Conservation (phyloP, 805 yeast genomes). For the Zygosaccharomyces bailii region DNA sequence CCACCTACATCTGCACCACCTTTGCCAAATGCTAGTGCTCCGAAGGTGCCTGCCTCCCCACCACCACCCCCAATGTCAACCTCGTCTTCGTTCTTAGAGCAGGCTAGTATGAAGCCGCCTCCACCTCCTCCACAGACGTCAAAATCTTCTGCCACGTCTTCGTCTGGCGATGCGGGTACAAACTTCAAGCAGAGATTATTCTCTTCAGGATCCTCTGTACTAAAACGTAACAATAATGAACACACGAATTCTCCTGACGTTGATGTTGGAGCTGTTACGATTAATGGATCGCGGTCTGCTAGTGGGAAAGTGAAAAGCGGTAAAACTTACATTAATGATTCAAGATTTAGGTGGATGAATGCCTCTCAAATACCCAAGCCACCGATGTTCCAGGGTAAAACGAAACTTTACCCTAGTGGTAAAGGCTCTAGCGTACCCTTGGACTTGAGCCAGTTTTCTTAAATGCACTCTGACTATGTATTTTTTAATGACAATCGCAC, state of each 20-base stretch:
- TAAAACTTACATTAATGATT: slow-evolving; percentile 58
- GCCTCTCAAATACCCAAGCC: slow-evolving; percentile 78
- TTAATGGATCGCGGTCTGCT: slow-evolving; percentile 26
- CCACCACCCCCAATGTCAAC: slow-evolving; percentile 28
- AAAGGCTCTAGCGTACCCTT: slow-evolving; percentile 90
- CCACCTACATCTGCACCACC: slow-evolving; percentile 26
- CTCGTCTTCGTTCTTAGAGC: slow-evolving; percentile 17
- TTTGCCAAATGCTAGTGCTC: slow-evolving; percentile 18
- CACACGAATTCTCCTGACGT: slow-evolving; percentile 26
- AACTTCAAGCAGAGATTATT: slow-evolving; percentile 31
- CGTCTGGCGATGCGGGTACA: slow-evolving; percentile 12
- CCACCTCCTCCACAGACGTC: slow-evolving; percentile 26
- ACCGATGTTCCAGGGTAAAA: slow-evolving; percentile 65
- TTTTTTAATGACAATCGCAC: slow-evolving; percentile 1
- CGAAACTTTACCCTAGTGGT: slow-evolving; percentile 90
- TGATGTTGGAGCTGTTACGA: slow-evolving; percentile 25
- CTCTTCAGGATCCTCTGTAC: slow-evolving; percentile 28
- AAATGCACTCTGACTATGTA: slow-evolving; percentile 1
- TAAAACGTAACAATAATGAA: slow-evolving; percentile 29
- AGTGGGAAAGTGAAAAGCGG: slow-evolving; percentile 29
- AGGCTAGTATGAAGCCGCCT: slow-evolving; percentile 10
- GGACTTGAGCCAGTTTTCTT: slow-evolving; percentile 45
- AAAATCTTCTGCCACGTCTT: slow-evolving; percentile 7
- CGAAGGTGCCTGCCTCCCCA: slow-evolving; percentile 25
- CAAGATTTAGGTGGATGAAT: slow-evolving; percentile 65